phyloP scores from a whole-genome alignment of 1,284 basidiomycete species.

The Ceratobasidium papillatum region DNA sequence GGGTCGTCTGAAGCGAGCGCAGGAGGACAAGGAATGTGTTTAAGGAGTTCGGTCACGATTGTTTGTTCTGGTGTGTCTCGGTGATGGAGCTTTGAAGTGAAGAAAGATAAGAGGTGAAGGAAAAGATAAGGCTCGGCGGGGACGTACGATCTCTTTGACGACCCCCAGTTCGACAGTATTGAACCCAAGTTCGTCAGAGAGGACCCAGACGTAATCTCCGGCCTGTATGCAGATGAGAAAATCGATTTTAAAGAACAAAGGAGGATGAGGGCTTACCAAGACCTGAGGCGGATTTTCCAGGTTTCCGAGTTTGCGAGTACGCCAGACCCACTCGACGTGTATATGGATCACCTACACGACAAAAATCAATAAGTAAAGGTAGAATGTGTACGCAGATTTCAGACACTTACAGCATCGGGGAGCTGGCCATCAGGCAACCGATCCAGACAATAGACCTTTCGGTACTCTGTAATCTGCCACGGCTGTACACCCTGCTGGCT shows the following conservation, averaged over 20 bases:
- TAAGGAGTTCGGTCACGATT: slow-evolving; percentile 25
- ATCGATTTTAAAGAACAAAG: background rate
- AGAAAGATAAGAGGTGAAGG: background rate
- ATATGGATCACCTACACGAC: slow-evolving; percentile 26
- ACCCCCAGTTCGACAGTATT: slow-evolving; percentile 16
- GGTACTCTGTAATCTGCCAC: slow-evolving; percentile 34
- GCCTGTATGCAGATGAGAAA: slow-evolving; percentile 7
- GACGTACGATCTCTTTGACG: slow-evolving; percentile 32
- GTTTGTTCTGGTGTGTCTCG: slow-evolving; percentile 18
- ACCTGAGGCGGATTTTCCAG: slow-evolving; percentile 27
- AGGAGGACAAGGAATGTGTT: slow-evolving; percentile 1
- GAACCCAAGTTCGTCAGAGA: background rate
- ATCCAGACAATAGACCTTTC: slow-evolving; percentile 32
- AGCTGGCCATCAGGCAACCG: slow-evolving; percentile 31
- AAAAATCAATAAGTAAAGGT: background rate
- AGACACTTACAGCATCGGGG: slow-evolving; percentile 18
- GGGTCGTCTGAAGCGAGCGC: background rate
- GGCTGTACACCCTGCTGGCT: slow-evolving; percentile 9
- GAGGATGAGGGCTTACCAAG: background rate
- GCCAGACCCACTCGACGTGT: slow-evolving; percentile 31
- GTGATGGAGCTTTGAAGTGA: slow-evolving; percentile 15
- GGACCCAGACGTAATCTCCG: slow-evolving; percentile 35
- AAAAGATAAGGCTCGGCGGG: background rate
- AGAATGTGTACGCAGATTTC: background rate
- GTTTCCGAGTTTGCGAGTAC: slow-evolving; percentile 15